These are phyloP conservation scores for Carex parvula DNA, from an alignment of 176 grass and related monocot species.

Conservation along the genomic window DNA sequence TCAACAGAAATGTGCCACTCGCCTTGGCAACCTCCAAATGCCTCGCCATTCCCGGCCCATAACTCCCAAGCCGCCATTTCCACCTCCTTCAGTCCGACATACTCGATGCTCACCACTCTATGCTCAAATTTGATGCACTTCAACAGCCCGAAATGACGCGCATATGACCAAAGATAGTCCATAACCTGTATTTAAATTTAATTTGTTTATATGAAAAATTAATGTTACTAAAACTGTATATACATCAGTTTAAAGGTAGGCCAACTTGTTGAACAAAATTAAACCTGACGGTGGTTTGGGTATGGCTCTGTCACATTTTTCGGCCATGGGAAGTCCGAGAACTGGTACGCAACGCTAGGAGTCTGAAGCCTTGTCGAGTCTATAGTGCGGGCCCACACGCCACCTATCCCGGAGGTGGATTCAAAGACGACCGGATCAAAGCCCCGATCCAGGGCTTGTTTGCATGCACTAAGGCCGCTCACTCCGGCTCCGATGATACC, in stretches of 20 bases:
- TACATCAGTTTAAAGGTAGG: neutral
- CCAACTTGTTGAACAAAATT: neutral
- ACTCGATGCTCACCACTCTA: constrained; percentile 39
- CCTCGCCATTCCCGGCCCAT: constrained; percentile 63
- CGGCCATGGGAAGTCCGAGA: constrained; percentile 89
- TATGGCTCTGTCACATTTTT: constrained; percentile 19
- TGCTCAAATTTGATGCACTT: constrained; percentile 40
- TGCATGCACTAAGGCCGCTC: constrained; percentile 76
- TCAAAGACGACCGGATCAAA: constrained; percentile 70
- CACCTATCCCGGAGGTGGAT: constrained; percentile 41
- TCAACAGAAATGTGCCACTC: constrained; percentile 33
- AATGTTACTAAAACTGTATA: neutral
- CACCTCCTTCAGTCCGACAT: constrained; percentile 20
- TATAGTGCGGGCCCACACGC: constrained; percentile 54
- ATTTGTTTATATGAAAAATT: neutral
- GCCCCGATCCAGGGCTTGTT: constrained; percentile 49
- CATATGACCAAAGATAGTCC: constrained; percentile 57
- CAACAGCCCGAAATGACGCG: constrained; percentile 52
- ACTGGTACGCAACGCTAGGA: constrained; percentile 23
- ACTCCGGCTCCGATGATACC: constrained; percentile 63
- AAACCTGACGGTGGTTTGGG: constrained; percentile 38
- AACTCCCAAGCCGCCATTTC: constrained; percentile 29
- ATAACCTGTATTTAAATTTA: constrained; percentile 28
- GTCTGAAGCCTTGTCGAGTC: constrained; percentile 60
- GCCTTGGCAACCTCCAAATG: constrained; percentile 40